Evolutionary conservation across 1,139 yeast genomes (phyloP).

Genomic region (Hyphopichia buzzinii): DNA sequence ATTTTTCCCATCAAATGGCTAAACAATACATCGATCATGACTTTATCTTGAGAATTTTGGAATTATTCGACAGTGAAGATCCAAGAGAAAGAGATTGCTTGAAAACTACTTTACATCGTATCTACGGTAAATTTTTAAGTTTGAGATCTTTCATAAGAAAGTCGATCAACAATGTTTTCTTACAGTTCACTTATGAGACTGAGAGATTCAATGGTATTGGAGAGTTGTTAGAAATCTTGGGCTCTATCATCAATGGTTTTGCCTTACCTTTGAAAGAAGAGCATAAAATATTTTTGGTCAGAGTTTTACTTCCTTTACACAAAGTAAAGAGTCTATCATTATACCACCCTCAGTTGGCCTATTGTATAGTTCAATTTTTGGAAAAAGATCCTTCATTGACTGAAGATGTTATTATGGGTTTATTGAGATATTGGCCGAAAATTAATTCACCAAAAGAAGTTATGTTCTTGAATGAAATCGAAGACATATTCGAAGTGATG

Average conservation of each 20-base stretch:
- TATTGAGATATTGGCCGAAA: constrained; percentile 95
- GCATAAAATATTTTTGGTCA: constrained; percentile 84
- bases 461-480: constrained; percentile 92
- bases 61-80: constrained; percentile 93
- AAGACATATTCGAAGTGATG: constrained; percentile 94
- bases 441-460: constrained; percentile 93
- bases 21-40: constrained; percentile 91
- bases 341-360: constrained; percentile 95
- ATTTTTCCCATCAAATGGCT: constrained; percentile 90
- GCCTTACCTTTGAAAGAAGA: constrained; percentile 97
- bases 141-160: constrained; percentile 89
- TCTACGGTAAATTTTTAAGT: constrained; percentile 91
- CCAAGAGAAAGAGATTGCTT: constrained; percentile 94
- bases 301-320: constrained; percentile 91
- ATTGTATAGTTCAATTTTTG: constrained; percentile 93
- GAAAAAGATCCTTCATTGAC: constrained; percentile 92
- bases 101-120: constrained; percentile 91
- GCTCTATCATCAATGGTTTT: constrained; percentile 95
- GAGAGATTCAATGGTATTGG: constrained; percentile 96
- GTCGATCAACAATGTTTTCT: constrained; percentile 85
- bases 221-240: constrained; percentile 89
- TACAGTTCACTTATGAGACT: constrained; percentile 92
- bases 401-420: constrained; percentile 92
- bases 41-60: constrained; percentile 76
- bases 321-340: constrained; percentile 84